Conservation (phyloP, 495 filamentous ascomycete species). For the Echria macrotheca region DNA sequence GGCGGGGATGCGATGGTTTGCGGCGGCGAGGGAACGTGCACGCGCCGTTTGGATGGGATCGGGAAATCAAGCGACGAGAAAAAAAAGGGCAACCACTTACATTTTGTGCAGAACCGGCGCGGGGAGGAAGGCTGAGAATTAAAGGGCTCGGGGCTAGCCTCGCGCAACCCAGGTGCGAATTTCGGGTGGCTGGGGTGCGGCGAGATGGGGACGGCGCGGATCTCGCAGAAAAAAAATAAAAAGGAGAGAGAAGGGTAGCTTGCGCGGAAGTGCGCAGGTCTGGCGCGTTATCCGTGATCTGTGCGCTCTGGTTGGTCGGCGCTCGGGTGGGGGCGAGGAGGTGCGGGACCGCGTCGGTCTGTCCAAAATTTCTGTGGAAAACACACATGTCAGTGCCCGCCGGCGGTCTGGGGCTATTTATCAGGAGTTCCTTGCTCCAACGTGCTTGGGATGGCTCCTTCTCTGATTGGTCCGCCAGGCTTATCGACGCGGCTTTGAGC, state of each 20-base stretch:
- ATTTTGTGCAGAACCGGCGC: constrained; percentile 19
- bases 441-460: constrained; percentile 21
- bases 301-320: constrained; percentile 21
- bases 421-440: constrained; percentile 25
- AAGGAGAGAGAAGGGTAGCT: constrained; percentile 3
- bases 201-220: constrained; percentile 3
- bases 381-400: constrained; percentile 35
- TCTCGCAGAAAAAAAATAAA: constrained; percentile 1
- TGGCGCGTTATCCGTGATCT: constrained; percentile 9
- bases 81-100: constrained; percentile 30
- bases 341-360: constrained; percentile 21
- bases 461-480: constrained; percentile 26
- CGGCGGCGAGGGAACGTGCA: constrained; percentile 26
- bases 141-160: constrained; percentile 23
- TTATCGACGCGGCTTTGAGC: constrained; percentile 18
- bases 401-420: constrained; percentile 38
- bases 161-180: constrained; percentile 16
- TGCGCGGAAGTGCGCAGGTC: neutral
- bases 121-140: constrained; percentile 25
- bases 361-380: constrained; percentile 29
- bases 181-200: constrained; percentile 17
- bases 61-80: constrained; percentile 17
- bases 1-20: constrained; percentile 12
- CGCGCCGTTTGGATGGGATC: constrained; percentile 22
- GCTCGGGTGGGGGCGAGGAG: constrained; percentile 5